A percentile compares a stretch with the other conserved stretches of the same genome.
Evolutionary conservation across 108 stramenopile species (phyloP).

Genomic region (Cyclotella kingstonii): DNA sequence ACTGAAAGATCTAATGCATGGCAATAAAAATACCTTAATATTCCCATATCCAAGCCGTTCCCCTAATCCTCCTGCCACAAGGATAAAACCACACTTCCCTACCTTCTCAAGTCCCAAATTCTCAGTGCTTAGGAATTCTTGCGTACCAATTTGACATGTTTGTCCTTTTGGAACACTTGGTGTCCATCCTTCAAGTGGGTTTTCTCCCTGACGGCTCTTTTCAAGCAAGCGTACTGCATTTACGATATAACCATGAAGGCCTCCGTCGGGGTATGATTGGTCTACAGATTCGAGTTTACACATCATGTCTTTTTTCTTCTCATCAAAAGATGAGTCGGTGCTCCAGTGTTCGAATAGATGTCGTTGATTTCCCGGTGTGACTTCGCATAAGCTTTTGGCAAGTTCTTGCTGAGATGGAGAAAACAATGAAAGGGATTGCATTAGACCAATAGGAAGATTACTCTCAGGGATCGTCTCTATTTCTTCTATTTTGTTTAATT

Average conservation of each 20-base stretch:
- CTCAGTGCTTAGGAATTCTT: slow-evolving; percentile 60
- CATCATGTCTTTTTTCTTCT: slow-evolving; percentile 41
- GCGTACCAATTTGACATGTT: slow-evolving; percentile 62
- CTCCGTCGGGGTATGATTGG: slow-evolving; percentile 57
- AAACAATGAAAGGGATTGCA: slow-evolving; percentile 25
- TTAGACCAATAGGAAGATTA: slow-evolving; percentile 23
- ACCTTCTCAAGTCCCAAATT: slow-evolving; percentile 59
- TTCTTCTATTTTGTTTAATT: not conserved
- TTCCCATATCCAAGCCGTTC: slow-evolving; percentile 96
- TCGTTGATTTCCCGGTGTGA: slow-evolving; percentile 44
- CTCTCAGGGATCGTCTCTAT: not conserved
- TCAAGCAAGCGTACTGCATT: slow-evolving; percentile 55
- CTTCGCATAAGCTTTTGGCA: slow-evolving; percentile 40
- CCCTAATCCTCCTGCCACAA: slow-evolving; percentile 96
- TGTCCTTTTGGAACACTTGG: slow-evolving; percentile 87
- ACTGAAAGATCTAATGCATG: not conserved
- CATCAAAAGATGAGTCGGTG: slow-evolving; percentile 6
- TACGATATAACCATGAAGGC: slow-evolving; percentile 59
- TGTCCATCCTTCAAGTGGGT: slow-evolving; percentile 93
- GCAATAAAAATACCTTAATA: slow-evolving; percentile 77
- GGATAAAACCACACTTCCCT: slow-evolving; percentile 76
- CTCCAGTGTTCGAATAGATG: slow-evolving; percentile 61
- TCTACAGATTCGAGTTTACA: slow-evolving; percentile 61
- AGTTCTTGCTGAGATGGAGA: slow-evolving; percentile 43
- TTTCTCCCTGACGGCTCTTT: slow-evolving; percentile 73